Conservation (phyloP, 179 eudicot species). For the Beta macrorhiza region DNA sequence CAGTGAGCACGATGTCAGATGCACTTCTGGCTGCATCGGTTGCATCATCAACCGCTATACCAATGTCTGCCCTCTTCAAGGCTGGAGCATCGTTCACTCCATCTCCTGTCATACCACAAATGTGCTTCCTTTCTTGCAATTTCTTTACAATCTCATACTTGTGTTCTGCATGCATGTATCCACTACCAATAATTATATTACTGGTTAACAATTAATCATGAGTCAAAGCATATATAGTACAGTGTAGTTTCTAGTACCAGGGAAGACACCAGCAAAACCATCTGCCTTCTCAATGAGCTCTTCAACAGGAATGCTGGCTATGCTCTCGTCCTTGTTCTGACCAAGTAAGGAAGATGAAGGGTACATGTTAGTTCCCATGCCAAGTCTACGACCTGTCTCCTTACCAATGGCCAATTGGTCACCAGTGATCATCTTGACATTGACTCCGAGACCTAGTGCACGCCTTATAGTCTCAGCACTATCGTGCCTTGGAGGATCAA, state of each 20-base stretch:
- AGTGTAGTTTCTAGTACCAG: conserved; percentile 41
- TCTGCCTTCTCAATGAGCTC: conserved; percentile 94
- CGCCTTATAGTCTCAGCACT: conserved; percentile 88
- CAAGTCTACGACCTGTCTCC: conserved; percentile 89
- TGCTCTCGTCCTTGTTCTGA: conserved; percentile 56
- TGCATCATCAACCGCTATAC: conserved; percentile 90
- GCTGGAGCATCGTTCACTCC: conserved; percentile 97
- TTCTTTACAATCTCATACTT: conserved; percentile 92
- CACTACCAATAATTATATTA: not conserved
- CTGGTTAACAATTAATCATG: not conserved
- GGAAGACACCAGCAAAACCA: conserved; percentile 95
- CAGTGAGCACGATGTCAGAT: conserved; percentile 84
- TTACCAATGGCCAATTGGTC: conserved; percentile 91
- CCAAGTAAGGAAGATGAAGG: conserved; percentile 91
- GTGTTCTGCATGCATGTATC: conserved; percentile 51
- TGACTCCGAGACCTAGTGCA: conserved; percentile 80
- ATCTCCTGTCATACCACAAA: conserved; percentile 94
- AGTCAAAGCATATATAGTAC: not conserved
- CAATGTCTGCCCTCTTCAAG: conserved; percentile 80
- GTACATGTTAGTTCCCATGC: conserved; percentile 95
- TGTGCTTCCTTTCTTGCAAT: conserved; percentile 81
- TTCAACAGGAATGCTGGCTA: conserved; percentile 66
- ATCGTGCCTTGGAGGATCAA: conserved; percentile 92
- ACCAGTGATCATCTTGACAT: conserved; percentile 97
- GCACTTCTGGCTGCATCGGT: conserved; percentile 92